Base-by-base conservation (phyloP, 768 basidiomycete genomes). In the Kwoniella sp. region DNA sequence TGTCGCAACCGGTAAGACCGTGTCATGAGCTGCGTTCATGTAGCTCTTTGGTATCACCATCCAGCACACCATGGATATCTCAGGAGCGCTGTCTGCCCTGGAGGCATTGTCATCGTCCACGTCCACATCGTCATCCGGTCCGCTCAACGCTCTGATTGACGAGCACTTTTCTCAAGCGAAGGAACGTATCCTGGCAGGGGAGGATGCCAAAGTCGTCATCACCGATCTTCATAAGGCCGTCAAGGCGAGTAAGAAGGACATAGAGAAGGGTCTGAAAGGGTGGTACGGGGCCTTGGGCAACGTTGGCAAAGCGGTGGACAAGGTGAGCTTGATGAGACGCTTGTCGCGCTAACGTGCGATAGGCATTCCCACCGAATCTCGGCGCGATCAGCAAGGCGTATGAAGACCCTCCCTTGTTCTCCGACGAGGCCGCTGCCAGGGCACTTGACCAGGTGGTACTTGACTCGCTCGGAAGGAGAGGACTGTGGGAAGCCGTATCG, bases 181-280 rank as follows among this genome's bases (percentile, higher is more conserved):
- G n/a, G 25, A 49, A 20, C 57, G 60, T 32, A 51, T 70, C n/a
- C 4, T 50, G 37, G 25, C 51, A 4, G 68, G 68, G 1, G 62
- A 62, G 27, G 62, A 70, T 50, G 41, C 66, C 0, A 40, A 49
- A 25, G 33, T 22, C 4, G 68, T 71, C 27, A 50, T 71, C 14
- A 45, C 48, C 3, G 67, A 66, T 20, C 23, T 69, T 43, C 62
- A 69, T 48, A 61, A 58, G 50, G 78, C 79, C 2, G 79, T 88
- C 2, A 86, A 88, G 42, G 71, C 77, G 0, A 82, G 76, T 73
- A 90, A 87, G 83, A 89, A 84, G 70, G 88, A 88, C 52, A 78
- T 90, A 1, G 88, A 89, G 51, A 88, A 91, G 29, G 80, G 84
- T 3, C 84, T 91, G 78, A 96, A 92, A 73, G 90, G 91, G 61